Percentiles rank a stretch among this genome's conserved stretches.
phyloP scores from a whole-genome alignment of 169 alveolate genomes.

The Plasmodium yoelii region DNA sequence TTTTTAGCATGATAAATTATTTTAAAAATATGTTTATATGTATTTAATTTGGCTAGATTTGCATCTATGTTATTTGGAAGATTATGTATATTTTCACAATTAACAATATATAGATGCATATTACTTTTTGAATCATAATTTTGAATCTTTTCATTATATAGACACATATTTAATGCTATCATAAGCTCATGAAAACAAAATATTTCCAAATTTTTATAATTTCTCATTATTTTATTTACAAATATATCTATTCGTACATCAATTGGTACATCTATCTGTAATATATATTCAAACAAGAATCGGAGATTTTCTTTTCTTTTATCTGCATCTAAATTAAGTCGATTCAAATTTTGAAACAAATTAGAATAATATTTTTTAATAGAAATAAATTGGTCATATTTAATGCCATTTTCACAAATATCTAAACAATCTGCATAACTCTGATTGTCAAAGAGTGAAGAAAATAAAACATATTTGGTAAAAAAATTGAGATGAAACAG shows the following conservation, averaged over 20 bases:
- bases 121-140: background rate
- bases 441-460: slow-evolving; percentile 48
- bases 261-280: background rate
- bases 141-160: background rate
- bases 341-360: background rate
- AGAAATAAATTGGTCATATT: background rate
- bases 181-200: slow-evolving; percentile 9
- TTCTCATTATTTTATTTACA: slow-evolving; percentile 12
- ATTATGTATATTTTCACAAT: background rate
- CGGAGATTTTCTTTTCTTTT: background rate
- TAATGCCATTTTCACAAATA: slow-evolving; percentile 17
- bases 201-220: background rate
- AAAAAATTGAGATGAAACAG: slow-evolving; percentile 10
- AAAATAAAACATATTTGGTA: slow-evolving; percentile 17
- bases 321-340: background rate
- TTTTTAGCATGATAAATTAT: background rate
- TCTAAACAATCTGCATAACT: slow-evolving; percentile 30
- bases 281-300: background rate
- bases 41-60: slow-evolving; percentile 8
- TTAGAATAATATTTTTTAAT: background rate
- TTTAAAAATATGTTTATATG: slow-evolving; percentile 1
- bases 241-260: background rate
- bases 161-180: background rate
- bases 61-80: background rate
- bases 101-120: background rate